phyloP scores from a whole-genome alignment of 169 alveolate species.

The Plasmodium sp. region DNA sequence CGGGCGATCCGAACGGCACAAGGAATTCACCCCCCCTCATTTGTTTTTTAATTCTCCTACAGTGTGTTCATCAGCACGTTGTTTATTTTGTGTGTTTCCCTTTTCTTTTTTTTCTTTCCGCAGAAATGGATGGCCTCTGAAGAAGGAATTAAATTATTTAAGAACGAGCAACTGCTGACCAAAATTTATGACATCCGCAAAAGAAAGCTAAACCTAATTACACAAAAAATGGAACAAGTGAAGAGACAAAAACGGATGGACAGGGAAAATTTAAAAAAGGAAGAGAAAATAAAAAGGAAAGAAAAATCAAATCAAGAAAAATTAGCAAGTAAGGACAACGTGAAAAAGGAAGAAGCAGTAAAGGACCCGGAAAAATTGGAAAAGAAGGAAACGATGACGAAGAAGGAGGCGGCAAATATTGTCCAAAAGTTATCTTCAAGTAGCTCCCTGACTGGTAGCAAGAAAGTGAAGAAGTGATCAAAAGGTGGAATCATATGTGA shows the following conservation, averaged over 20 bases:
- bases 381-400: not conserved
- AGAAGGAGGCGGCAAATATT: not conserved
- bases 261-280: conserved; percentile 59
- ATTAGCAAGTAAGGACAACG: not conserved
- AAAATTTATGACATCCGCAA: conserved; percentile 61
- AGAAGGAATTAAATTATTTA: conserved; percentile 62
- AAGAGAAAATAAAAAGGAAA: conserved; percentile 63
- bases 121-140: conserved; percentile 76
- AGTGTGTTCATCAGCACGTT: not conserved
- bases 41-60: too few relatives aligned
- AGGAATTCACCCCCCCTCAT: too few relatives aligned
- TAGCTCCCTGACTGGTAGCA: not conserved
- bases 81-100: not conserved
- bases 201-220: conserved; percentile 42
- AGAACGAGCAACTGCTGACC: conserved; percentile 31
- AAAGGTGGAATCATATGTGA: not conserved
- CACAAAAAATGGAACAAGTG: conserved; percentile 59
- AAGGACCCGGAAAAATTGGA: conserved; percentile 4
- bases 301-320: conserved; percentile 58
- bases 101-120: not conserved
- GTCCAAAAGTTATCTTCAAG: conserved; percentile 14
- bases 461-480: not conserved
- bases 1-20: too few relatives aligned
- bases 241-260: conserved; percentile 62
- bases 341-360: conserved; percentile 22